phyloP scores from a whole-genome alignment of 2,329 filamentous ascomycete genomes.

The Pyrenophora tritici-repentis region DNA sequence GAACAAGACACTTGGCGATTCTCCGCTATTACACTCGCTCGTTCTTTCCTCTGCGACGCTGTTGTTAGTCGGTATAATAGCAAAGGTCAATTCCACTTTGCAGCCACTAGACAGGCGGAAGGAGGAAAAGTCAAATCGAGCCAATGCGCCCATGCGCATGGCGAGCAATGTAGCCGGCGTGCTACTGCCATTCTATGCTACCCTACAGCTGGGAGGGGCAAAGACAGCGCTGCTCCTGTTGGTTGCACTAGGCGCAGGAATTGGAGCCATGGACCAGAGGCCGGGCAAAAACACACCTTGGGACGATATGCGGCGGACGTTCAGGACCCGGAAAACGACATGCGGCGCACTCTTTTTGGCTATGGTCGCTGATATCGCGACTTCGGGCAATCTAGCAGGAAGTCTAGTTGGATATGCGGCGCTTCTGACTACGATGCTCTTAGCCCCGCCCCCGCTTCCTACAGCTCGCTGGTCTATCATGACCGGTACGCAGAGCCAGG shows the following conservation, averaged over 20 bases:
- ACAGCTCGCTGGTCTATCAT: conserved; percentile 39
- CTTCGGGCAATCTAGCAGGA: conserved; percentile 20
- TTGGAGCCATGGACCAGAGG: conserved; percentile 44
- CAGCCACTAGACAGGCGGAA: conserved; percentile 46
- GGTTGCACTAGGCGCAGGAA: conserved; percentile 52
- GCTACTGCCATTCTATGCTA: conserved; percentile 61
- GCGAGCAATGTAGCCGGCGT: conserved; percentile 49
- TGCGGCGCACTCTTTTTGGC: conserved; percentile 42
- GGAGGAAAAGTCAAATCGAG: conserved; percentile 12
- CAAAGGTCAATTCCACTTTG: conserved; percentile 36
- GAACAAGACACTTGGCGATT: conserved; percentile 13
- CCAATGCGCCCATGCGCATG: conserved; percentile 26
- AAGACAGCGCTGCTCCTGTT: conserved; percentile 59
- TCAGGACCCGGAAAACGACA: conserved; percentile 46
- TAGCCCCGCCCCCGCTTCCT: conserved; percentile 57
- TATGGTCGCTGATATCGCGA: conserved; percentile 41
- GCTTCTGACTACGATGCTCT: conserved; percentile 52
- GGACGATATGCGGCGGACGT: conserved; percentile 41
- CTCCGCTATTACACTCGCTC: conserved; percentile 51
- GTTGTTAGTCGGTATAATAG: conserved; percentile 50
- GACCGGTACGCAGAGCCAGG: conserved; percentile 28
- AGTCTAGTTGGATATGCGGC: conserved; percentile 55
- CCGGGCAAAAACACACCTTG: conserved; percentile 40
- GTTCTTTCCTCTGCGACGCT: conserved; percentile 54
- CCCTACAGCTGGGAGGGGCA: conserved; percentile 60